Evolutionary conservation across 495 filamentous ascomycete genomes (phyloP).

Genomic region (Physcia stellaris): DNA sequence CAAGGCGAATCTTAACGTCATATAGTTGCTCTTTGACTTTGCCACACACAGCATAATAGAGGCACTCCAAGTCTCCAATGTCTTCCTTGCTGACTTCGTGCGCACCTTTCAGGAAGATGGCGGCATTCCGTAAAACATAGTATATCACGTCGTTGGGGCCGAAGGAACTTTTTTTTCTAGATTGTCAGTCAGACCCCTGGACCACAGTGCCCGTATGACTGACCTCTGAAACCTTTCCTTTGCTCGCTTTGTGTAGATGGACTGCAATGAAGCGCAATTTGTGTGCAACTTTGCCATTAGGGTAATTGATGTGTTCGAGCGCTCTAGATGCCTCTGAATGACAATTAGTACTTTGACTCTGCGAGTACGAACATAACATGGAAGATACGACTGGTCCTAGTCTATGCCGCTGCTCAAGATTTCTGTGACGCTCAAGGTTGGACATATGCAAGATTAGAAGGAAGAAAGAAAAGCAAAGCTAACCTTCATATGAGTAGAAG

Average conservation of each 20-base stretch:
- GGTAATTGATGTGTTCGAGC: slow-evolving; percentile 3
- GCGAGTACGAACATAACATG: neutral
- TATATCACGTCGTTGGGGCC: slow-evolving; percentile 12
- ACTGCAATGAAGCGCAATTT: slow-evolving; percentile 9
- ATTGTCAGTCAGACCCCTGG: neutral
- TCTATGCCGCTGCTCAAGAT: neutral
- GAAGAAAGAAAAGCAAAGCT: no score
- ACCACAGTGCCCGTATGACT: neutral
- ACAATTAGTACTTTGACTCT: neutral
- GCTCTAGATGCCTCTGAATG: slow-evolving; percentile 9
- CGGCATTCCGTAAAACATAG: slow-evolving; percentile 3
- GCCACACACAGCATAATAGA: slow-evolving; percentile 14
- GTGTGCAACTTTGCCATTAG: slow-evolving; percentile 12
- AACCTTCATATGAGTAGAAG: no score
- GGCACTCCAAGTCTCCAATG: slow-evolving; percentile 13
- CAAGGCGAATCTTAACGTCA: slow-evolving; percentile 7
- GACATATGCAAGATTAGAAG: neutral
- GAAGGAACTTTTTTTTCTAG: slow-evolving; percentile 1
- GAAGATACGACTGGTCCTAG: neutral
- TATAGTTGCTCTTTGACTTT: slow-evolving; percentile 13
- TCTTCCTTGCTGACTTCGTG: slow-evolving; percentile 6
- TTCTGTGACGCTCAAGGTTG: neutral
- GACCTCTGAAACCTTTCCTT: slow-evolving; percentile 7
- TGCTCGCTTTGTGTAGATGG: slow-evolving; percentile 8
- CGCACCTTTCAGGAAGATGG: slow-evolving; percentile 3